Base-by-base conservation (phyloP, 1,284 basidiomycete species). In the Puccinia novopanici region DNA sequence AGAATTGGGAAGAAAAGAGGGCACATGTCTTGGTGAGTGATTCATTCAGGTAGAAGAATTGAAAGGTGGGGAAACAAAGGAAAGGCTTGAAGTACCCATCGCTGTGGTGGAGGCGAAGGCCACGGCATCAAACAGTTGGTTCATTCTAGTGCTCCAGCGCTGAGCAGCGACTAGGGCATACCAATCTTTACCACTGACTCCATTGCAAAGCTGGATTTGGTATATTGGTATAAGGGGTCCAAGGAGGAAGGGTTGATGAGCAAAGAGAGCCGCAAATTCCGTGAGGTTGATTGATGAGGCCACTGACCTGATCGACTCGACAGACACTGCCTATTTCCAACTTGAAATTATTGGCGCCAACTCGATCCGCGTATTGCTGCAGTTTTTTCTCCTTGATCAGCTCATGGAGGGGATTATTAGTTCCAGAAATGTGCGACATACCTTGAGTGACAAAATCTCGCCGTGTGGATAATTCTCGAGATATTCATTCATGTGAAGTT, bases 141-240 rank as follows among this genome's bases (percentile, higher is more conserved):
- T 80, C 48, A 80, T 67, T 27, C 71, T 71, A 54, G 52, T 75
- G 27, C 63, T 74, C 79, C 79, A 80, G 27, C 79, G 70, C 63
- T 80, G 79, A 54, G 79, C 79, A 52, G 79, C 79, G 15, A 80
- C 59, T 17, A 80, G 72, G 37, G 79, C 79, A 75, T 80, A 80
- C 79, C 79, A 80, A 48, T 80, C 79, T 75, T 80, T 74, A 45
- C 79, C 79, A 24, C 37, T 42, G 37, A 80, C 79, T 15, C 71
- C 79, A 27, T 75, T 67, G 40, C 79, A 80, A 45, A 80, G 61
- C 79, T 80, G 40, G 17, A 61, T 22, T 57, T 45, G 19, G n/a
- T 42, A 17, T 22, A 57, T n/a, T n/a, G n/a, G n/a, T n/a, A n/a
- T n/a, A n/a, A 24, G 24, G 59, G 3, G 48, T 54, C 24, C 67